These are phyloP conservation scores for Penicillium samsonianum DNA, from an alignment of 495 filamentous ascomycete genomes.

Conservation along the genomic window DNA sequence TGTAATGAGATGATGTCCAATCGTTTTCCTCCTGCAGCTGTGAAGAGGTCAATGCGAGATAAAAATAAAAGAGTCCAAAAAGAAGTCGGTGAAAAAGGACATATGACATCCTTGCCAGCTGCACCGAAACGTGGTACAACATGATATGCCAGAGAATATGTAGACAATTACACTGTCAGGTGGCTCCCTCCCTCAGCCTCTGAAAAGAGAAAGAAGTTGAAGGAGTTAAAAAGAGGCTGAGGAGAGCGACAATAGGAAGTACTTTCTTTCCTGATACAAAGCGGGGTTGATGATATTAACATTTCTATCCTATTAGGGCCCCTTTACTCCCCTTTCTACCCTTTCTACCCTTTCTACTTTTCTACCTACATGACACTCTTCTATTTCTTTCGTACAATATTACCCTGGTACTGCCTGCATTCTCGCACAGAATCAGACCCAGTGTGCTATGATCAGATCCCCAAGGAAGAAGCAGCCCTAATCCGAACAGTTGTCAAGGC, in stretches of 20 bases:
- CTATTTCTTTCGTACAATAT: no score
- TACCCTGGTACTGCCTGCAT: slow-evolving; percentile 8
- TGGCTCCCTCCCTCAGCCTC: background rate
- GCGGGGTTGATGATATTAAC: background rate
- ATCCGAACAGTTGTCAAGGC: slow-evolving; percentile 22
- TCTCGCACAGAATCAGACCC: slow-evolving; percentile 19
- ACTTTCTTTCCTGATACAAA: background rate
- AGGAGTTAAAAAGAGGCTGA: background rate
- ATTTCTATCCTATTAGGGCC: no score
- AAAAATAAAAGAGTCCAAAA: background rate
- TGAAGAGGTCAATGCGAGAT: background rate
- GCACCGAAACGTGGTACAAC: slow-evolving; percentile 37
- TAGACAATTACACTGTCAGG: background rate
- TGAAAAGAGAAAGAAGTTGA: background rate
- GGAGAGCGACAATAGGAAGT: background rate
- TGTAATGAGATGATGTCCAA: slow-evolving; percentile 7
- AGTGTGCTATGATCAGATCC: no score
- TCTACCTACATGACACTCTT: no score
- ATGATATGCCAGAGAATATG: slow-evolving; percentile 23
- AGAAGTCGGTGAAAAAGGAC: background rate
- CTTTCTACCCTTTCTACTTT: no score
- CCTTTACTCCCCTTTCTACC: no score
- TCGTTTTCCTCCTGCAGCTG: slow-evolving; percentile 3
- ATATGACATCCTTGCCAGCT: slow-evolving; percentile 23
- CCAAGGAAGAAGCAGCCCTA: slow-evolving; percentile 30